Percentiles rank a stretch among this genome's conserved stretches.
These are phyloP conservation scores for Lipomyces anomalus DNA, from an alignment of 805 yeast species.

Conservation along the genomic window DNA sequence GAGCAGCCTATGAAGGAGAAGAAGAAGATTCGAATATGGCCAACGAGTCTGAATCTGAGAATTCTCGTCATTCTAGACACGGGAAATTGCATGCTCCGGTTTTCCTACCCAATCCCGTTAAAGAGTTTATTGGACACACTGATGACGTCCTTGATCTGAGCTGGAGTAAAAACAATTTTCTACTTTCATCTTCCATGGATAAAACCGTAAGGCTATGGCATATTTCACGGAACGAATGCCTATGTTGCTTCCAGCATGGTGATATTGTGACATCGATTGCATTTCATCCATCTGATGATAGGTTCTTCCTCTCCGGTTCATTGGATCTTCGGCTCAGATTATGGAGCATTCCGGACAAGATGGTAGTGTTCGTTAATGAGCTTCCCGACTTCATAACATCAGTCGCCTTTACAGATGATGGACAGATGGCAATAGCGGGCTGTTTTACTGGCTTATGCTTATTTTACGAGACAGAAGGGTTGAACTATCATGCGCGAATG, in stretches of 20 bases:
- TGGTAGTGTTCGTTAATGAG: constrained; percentile 54
- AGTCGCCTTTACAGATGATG: constrained; percentile 61
- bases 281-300: constrained; percentile 80
- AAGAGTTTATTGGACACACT: constrained; percentile 59
- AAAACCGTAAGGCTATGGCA: constrained; percentile 82
- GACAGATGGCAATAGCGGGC: constrained; percentile 58
- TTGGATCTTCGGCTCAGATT: constrained; percentile 66
- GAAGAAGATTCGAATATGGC: constrained; percentile 17
- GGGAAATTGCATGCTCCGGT: constrained; percentile 58
- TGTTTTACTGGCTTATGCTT: constrained; percentile 69
- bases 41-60: not conserved
- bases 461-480: constrained; percentile 57
- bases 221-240: constrained; percentile 55
- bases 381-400: constrained; percentile 70
- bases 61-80: constrained; percentile 1
- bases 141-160: constrained; percentile 68
- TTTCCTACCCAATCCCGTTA: constrained; percentile 60
- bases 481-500: constrained; percentile 48
- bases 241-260: constrained; percentile 62
- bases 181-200: constrained; percentile 79
- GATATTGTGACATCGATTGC: constrained; percentile 76
- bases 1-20: constrained; percentile 38
- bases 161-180: constrained; percentile 83
- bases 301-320: constrained; percentile 79
- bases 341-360: constrained; percentile 79